phyloP scores from a whole-genome alignment of 2,329 filamentous ascomycete genomes.

The Aspergillus versicolor region DNA sequence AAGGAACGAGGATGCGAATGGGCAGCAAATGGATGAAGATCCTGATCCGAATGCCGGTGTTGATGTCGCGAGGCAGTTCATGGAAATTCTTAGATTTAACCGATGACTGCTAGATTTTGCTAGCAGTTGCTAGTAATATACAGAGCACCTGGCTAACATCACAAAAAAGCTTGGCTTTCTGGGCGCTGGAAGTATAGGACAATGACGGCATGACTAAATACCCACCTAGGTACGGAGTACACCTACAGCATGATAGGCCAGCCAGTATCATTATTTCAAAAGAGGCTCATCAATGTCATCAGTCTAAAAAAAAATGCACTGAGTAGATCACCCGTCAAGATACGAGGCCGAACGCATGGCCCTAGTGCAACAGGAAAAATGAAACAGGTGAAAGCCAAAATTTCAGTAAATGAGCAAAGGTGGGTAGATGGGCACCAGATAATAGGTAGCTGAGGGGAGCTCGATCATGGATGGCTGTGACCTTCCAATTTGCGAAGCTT shows the following conservation, averaged over 20 bases:
- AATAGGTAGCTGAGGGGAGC: background rate
- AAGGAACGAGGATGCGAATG: slow-evolving; percentile 13
- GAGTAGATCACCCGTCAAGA: background rate
- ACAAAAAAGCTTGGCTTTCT: background rate
- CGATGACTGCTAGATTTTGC: slow-evolving; percentile 22
- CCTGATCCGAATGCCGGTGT: slow-evolving; percentile 36
- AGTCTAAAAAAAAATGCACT: background rate
- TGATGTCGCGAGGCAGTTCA: slow-evolving; percentile 46
- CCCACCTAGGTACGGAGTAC: too few relatives aligned
- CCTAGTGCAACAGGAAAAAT: background rate
- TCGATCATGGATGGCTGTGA: background rate
- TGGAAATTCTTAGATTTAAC: slow-evolving; percentile 46
- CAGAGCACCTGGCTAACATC: background rate
- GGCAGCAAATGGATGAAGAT: slow-evolving; percentile 26
- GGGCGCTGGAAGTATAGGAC: background rate
- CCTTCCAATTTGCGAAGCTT: background rate
- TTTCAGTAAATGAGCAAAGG: background rate
- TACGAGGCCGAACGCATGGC: background rate
- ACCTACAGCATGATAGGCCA: background rate
- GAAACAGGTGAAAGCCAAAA: background rate
- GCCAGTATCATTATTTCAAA: background rate
- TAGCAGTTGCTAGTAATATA: background rate
- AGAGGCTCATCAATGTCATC: background rate
- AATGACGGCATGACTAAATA: background rate
- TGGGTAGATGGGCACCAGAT: background rate